Evolutionary conservation across 257 asterid genomes (phyloP).

Genomic region (Solanum chiquidenum): DNA sequence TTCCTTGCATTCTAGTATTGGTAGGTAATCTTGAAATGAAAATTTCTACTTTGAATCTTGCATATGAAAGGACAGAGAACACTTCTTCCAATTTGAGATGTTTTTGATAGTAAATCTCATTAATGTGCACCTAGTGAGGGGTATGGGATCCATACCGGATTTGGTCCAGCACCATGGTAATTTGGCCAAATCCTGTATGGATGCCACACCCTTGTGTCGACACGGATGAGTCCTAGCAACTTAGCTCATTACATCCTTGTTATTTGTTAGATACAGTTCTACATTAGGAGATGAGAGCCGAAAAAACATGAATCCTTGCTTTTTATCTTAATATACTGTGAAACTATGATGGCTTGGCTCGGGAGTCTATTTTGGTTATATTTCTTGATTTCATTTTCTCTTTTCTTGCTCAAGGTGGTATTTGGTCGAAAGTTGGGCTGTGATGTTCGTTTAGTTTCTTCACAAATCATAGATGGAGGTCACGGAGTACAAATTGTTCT

Average conservation of each 20-base stretch:
- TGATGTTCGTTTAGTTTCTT: slow-evolving; percentile 20
- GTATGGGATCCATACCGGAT: neutral
- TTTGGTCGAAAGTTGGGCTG: slow-evolving; percentile 18
- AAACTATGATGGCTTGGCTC: neutral
- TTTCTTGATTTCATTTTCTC: neutral
- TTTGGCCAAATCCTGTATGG: neutral
- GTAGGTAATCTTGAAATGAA: neutral
- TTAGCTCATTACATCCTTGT: neutral
- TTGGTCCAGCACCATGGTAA: neutral
- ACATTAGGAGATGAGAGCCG: neutral
- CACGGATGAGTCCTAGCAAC: neutral
- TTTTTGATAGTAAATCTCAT: neutral
- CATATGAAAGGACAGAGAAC: neutral
- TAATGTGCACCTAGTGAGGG: neutral
- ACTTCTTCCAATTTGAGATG: neutral
- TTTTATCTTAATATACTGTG: neutral
- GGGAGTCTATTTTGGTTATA: neutral
- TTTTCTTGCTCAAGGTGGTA: slow-evolving; percentile 12
- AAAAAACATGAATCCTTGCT: neutral
- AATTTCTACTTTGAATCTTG: neutral
- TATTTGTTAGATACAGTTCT: neutral
- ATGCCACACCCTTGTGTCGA: neutral
- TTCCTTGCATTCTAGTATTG: neutral
- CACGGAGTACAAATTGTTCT: slow-evolving; percentile 7
- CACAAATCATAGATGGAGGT: slow-evolving; percentile 13